Percentiles rank a stretch among this genome's conserved stretches.
Evolutionary conservation across 208 protist genomes (phyloP).

Genomic region (Trichomonas vaginalis): DNA sequence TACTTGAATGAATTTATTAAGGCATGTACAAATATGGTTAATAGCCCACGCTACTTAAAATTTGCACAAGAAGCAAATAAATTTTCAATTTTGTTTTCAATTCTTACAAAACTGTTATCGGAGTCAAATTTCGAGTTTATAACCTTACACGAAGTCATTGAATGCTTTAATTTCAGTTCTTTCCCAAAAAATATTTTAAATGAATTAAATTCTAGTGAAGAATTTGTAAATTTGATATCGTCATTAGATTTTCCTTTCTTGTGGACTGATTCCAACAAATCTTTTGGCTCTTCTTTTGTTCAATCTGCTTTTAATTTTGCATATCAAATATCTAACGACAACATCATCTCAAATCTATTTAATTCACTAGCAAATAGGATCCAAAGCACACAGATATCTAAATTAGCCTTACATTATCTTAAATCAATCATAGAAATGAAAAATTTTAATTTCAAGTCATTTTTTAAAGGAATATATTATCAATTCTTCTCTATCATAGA

Average conservation of each 20-base stretch:
- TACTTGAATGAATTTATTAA: neutral
- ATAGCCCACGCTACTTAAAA: neutral
- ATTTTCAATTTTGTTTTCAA: neutral
- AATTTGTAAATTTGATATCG: neutral
- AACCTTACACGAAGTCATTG: neutral
- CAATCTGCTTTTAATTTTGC: neutral
- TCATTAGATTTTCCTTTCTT: neutral
- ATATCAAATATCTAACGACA: neutral
- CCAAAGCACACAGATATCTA: neutral
- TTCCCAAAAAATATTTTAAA: neutral
- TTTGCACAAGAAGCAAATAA: neutral
- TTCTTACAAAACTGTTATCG: neutral
- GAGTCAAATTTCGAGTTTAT: neutral
- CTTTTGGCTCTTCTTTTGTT: neutral
- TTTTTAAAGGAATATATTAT: neutral
- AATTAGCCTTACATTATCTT: neutral
- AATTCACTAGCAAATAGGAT: neutral
- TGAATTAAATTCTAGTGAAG: neutral
- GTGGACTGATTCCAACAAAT: neutral
- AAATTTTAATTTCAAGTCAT: neutral
- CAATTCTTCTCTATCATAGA: neutral
- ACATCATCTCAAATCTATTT: neutral
- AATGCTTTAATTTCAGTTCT: neutral
- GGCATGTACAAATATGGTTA: neutral
- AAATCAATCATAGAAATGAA: neutral